Conservation (phyloP, 768 basidiomycete genomes). For the Amylocystis lapponica region DNA sequence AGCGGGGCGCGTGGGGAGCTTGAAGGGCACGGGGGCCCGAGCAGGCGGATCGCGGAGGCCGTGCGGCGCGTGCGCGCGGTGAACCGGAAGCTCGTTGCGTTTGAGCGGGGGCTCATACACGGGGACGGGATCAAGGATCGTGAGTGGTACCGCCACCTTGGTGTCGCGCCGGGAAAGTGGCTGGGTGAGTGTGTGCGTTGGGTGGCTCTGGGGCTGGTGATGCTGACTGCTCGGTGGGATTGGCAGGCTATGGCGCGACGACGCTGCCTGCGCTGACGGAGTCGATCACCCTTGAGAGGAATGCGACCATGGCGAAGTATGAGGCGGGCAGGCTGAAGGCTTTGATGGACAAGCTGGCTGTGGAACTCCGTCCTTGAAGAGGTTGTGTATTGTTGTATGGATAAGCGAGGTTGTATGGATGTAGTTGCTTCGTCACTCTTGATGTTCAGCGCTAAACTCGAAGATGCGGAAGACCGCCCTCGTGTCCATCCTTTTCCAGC, state of each 20-base stretch:
- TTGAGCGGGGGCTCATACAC: constrained; percentile 79
- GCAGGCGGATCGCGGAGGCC: constrained; percentile 24
- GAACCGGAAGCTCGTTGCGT: constrained; percentile 62
- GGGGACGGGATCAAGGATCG: constrained; percentile 71
- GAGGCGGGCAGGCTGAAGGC: constrained; percentile 53
- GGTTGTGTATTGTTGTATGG: too few relatives aligned
- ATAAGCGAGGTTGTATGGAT: too few relatives aligned
- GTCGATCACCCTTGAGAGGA: constrained; percentile 64
- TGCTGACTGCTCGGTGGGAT: neutral
- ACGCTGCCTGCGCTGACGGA: constrained; percentile 80
- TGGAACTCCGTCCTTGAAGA: constrained; percentile 6
- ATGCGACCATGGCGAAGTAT: constrained; percentile 50
- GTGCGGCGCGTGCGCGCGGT: constrained; percentile 50
- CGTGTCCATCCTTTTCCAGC: too few relatives aligned
- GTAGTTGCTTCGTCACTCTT: too few relatives aligned
- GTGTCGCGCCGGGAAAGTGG: constrained; percentile 84
- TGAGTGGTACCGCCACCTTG: constrained; percentile 85
- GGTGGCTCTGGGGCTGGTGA: neutral
- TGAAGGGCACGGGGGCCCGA: neutral
- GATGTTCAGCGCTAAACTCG: too few relatives aligned
- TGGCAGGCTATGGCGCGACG: constrained; percentile 74
- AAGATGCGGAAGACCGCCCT: too few relatives aligned
- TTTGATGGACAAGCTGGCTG: constrained; percentile 37
- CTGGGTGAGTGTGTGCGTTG: constrained; percentile 44
- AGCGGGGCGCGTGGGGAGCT: neutral